Evolutionary conservation across 345 rosid genomes (phyloP).

Genomic region (Eucalyptus cloeziana): DNA sequence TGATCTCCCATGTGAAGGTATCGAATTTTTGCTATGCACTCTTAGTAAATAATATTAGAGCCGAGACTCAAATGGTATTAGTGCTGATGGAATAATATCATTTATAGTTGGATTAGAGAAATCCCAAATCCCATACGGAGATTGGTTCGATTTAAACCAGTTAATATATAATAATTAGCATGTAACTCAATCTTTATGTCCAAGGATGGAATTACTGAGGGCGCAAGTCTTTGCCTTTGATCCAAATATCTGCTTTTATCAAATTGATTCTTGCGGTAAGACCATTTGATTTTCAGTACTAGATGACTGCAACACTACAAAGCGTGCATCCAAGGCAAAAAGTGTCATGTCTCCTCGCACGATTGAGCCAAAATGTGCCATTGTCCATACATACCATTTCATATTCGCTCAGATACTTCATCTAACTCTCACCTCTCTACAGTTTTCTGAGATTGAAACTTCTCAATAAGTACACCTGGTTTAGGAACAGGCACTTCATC

Average conservation of each 20-base stretch:
- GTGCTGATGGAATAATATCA: too few species aligned
- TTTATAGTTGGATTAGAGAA: too few species aligned
- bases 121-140: too few species aligned
- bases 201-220: background rate
- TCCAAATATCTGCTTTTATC: background rate
- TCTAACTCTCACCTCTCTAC: background rate
- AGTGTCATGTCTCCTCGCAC: background rate
- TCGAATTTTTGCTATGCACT: too few species aligned
- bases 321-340: background rate
- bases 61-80: too few species aligned
- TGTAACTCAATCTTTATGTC: too few species aligned
- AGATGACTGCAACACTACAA: background rate
- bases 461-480: background rate
- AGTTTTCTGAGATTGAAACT: background rate
- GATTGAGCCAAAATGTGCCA: background rate
- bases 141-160: too few species aligned
- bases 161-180: too few species aligned
- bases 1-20: too few species aligned
- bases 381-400: background rate
- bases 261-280: background rate
- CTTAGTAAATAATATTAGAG: too few species aligned
- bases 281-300: background rate
- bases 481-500: background rate
- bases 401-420: background rate
- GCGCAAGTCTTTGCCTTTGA: background rate